These are phyloP conservation scores for Pythium phragmiticola DNA, from an alignment of 352 stramenopile genomes.

Conservation along the genomic window DNA sequence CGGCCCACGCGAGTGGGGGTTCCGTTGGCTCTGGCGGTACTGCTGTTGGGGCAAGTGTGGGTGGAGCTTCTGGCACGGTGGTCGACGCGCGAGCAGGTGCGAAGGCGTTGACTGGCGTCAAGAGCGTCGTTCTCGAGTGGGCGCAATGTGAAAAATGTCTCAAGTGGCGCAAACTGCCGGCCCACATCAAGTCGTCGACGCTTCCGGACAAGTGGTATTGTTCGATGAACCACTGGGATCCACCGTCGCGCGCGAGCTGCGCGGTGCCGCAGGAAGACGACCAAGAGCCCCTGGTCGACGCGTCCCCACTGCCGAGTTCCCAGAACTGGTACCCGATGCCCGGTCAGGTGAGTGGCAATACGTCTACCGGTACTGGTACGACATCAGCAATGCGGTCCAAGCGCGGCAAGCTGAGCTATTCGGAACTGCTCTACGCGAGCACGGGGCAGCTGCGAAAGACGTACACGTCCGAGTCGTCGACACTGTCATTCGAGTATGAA, in stretches of 20 bases:
- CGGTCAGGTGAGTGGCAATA: slow-evolving; percentile 34
- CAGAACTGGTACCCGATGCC: slow-evolving; percentile 64
- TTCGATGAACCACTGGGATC: slow-evolving; percentile 94
- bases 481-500: slow-evolving; percentile 74
- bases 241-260: slow-evolving; percentile 63
- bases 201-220: slow-evolving; percentile 97
- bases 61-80: neutral
- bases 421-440: slow-evolving; percentile 75
- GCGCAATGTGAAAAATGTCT: slow-evolving; percentile 95
- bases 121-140: slow-evolving; percentile 91
- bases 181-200: slow-evolving; percentile 88
- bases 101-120: slow-evolving; percentile 30
- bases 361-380: slow-evolving; percentile 10
- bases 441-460: slow-evolving; percentile 81
- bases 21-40: neutral
- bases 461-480: slow-evolving; percentile 79
- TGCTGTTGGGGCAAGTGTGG: neutral
- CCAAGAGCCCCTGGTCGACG: slow-evolving; percentile 50
- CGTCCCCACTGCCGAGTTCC: slow-evolving; percentile 43
- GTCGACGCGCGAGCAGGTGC: slow-evolving; percentile 9
- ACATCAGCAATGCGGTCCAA: slow-evolving; percentile 24
- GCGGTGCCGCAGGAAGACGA: slow-evolving; percentile 74
- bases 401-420: slow-evolving; percentile 79
- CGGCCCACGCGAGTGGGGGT: neutral
- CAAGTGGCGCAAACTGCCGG: slow-evolving; percentile 95